Evolutionary conservation across 177 flowering plant species (phyloP).

Genomic region (Vitis hybrid): DNA sequence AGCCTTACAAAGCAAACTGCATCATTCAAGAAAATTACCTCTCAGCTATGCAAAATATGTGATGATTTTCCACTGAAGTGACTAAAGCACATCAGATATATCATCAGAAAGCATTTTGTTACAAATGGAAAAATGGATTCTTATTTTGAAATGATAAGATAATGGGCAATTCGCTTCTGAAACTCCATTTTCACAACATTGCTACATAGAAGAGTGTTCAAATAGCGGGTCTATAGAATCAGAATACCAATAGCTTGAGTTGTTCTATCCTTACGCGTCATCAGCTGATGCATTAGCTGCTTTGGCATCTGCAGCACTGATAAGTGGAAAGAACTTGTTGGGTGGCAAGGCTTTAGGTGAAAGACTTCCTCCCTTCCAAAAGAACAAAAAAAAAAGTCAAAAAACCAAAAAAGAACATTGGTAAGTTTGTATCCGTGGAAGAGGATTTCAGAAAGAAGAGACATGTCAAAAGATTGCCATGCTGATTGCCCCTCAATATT

Average conservation of each 20-base stretch:
- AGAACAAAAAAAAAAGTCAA: not conserved
- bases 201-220: too few relatives aligned
- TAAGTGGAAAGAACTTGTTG: slow-evolving; percentile 40
- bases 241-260: not conserved
- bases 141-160: not conserved
- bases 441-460: too few relatives aligned
- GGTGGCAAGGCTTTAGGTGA: slow-evolving; percentile 34
- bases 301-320: slow-evolving; percentile 40
- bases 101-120: not conserved
- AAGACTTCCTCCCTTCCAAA: slow-evolving; percentile 54
- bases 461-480: not conserved
- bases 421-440: not conserved
- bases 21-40: not conserved
- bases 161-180: too few relatives aligned
- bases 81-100: too few relatives aligned
- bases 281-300: slow-evolving; percentile 37
- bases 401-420: not conserved
- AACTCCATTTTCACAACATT: too few relatives aligned
- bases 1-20: slow-evolving; percentile 38
- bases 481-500: too few relatives aligned
- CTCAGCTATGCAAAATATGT: too few relatives aligned
- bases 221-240: not conserved
- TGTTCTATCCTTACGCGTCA: slow-evolving; percentile 47
- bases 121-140: not conserved
- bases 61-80: too few relatives aligned